Percentiles rank a stretch among this genome's conserved stretches.
Evolutionary conservation across 495 filamentous ascomycete genomes (phyloP).

Genomic region (Penicillium waksmanii): DNA sequence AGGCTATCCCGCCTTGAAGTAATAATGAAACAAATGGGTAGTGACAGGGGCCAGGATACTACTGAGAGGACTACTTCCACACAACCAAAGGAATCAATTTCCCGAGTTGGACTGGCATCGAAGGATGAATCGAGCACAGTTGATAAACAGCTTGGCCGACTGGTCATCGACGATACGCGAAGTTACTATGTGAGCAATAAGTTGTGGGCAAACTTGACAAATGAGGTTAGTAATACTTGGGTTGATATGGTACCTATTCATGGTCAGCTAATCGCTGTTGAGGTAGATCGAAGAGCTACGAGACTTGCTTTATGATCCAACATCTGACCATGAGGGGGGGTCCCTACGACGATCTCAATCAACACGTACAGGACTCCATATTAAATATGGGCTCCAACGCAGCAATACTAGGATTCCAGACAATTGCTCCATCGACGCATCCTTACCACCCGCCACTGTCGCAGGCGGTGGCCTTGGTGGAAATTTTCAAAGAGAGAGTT

Average conservation of each 20-base stretch:
- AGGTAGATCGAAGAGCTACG: slow-evolving; percentile 58
- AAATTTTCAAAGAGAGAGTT: slow-evolving; percentile 63
- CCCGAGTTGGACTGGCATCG: background rate
- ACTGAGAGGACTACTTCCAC: background rate
- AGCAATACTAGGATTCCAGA: slow-evolving; percentile 60
- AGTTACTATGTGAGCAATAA: slow-evolving; percentile 76
- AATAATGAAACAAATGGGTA: slow-evolving; percentile 1
- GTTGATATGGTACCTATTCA: too few species aligned
- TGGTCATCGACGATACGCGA: slow-evolving; percentile 72
- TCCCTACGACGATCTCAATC: background rate
- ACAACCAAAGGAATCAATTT: background rate
- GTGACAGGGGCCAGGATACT: background rate
- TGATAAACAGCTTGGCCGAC: slow-evolving; percentile 56
- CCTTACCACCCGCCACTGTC: slow-evolving; percentile 53
- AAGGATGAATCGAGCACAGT: background rate
- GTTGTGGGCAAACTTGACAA: slow-evolving; percentile 75
- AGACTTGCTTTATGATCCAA: slow-evolving; percentile 59
- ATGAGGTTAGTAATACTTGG: slow-evolving; percentile 58
- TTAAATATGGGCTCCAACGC: slow-evolving; percentile 20
- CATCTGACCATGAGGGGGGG: slow-evolving; percentile 50
- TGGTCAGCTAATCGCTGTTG: too few species aligned
- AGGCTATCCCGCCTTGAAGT: background rate
- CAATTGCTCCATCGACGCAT: slow-evolving; percentile 17
- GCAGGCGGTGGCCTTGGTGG: slow-evolving; percentile 64
- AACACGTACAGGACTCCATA: slow-evolving; percentile 12